Percentiles rank a stretch among this genome's conserved stretches.
phyloP scores from a whole-genome alignment of 352 stramenopile genomes.

The Globisporangium megalacanthum region DNA sequence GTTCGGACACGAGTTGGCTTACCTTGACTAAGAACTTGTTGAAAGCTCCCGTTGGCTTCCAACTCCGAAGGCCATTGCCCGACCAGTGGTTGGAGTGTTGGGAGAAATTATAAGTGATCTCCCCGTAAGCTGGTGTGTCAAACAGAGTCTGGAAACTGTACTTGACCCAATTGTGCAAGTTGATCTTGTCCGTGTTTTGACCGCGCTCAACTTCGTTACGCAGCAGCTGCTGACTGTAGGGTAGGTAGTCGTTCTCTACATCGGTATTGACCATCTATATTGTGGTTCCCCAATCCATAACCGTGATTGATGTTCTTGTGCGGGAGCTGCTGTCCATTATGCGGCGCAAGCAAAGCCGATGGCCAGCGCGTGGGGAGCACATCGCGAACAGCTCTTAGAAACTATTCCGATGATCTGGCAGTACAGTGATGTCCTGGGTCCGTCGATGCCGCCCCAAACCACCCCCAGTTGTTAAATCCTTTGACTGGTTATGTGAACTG shows the following conservation, averaged over 20 bases:
- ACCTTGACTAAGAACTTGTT: conserved; percentile 2
- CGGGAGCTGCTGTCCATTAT: too few species aligned
- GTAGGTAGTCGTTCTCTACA: background rate
- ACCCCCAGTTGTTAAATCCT: too few species aligned
- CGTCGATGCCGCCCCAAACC: too few species aligned
- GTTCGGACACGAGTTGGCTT: background rate
- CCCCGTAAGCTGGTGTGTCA: conserved; percentile 11
- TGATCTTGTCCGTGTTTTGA: conserved; percentile 3
- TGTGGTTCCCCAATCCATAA: too few species aligned
- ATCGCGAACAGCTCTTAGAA: too few species aligned
- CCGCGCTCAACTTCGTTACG: background rate
- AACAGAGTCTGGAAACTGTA: conserved; percentile 12
- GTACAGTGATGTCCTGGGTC: too few species aligned
- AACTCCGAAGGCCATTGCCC: conserved; percentile 11
- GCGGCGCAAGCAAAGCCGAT: too few species aligned
- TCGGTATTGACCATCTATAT: background rate
- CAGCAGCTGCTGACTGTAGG: background rate
- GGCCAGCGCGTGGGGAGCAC: too few species aligned
- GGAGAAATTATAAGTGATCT: conserved; percentile 18
- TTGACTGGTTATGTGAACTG: too few species aligned
- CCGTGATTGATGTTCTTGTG: too few species aligned
- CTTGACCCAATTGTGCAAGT: conserved; percentile 15
- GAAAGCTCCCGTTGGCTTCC: conserved; percentile 16
- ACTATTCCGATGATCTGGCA: too few species aligned
- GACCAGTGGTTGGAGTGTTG: conserved; percentile 23